Percentiles rank a stretch among this genome's conserved stretches.
Evolutionary conservation across 140 eudicot genomes (phyloP).

Genomic region (Oenanthe javanica): DNA sequence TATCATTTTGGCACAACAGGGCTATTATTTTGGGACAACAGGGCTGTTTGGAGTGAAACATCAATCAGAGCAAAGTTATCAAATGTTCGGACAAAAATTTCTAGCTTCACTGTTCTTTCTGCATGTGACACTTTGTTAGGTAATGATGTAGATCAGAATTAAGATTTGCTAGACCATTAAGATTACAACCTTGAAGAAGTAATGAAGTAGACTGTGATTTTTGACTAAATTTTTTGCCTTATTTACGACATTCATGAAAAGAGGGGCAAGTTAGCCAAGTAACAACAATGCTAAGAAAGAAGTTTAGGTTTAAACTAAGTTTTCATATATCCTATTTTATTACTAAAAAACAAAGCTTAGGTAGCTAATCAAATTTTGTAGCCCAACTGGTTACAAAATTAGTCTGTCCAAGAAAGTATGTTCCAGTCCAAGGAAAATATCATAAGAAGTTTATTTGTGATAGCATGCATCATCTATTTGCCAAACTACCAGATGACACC

Average conservation of each 20-base stretch:
- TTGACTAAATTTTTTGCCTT: neutral
- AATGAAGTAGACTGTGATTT: neutral
- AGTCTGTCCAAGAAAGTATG: neutral
- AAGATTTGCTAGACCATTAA: neutral
- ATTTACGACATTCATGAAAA: neutral
- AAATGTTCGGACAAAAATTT: neutral
- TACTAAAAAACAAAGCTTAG: neutral
- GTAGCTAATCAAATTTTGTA: neutral
- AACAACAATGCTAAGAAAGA: neutral
- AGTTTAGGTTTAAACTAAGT: neutral
- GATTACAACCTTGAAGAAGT: neutral
- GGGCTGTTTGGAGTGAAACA: neutral
- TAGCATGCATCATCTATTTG: slow-evolving; percentile 29
- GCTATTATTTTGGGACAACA: neutral
- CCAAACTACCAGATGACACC: slow-evolving; percentile 85
- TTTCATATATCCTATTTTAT: neutral
- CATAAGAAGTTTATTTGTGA: neutral
- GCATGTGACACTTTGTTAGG: neutral
- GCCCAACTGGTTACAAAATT: neutral
- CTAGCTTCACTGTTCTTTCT: too few relatives aligned
- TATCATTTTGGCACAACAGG: neutral
- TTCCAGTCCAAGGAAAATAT: neutral
- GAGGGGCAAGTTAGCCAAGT: neutral
- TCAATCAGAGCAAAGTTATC: neutral
- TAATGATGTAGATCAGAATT: neutral